Conservation (phyloP, 2,329 filamentous ascomycete species). For the Didymella arachidicola region DNA sequence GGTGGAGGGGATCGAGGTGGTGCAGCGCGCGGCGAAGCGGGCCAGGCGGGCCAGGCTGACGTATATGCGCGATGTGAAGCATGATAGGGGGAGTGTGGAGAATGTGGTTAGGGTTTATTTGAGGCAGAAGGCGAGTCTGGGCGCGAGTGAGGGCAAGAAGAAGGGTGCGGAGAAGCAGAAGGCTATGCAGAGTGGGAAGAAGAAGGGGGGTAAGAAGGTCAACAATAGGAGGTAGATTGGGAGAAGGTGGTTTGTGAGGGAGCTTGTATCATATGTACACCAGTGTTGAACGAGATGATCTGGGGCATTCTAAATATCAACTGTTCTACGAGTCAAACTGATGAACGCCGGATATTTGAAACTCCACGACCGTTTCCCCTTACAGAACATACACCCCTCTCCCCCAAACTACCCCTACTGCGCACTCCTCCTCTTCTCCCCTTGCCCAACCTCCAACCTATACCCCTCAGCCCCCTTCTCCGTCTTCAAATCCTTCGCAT, state of each 20-base stretch:
- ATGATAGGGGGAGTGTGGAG: slow-evolving; percentile 51
- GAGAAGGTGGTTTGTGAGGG: background rate
- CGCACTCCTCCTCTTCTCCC: slow-evolving; percentile 37
- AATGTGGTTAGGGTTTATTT: slow-evolving; percentile 49
- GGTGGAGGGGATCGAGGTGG: slow-evolving; percentile 89
- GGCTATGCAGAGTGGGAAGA: slow-evolving; percentile 38
- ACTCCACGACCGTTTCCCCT: background rate
- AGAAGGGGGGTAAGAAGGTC: slow-evolving; percentile 39
- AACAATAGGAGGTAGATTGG: slow-evolving; percentile 34
- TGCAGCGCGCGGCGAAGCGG: slow-evolving; percentile 84
- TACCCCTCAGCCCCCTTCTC: slow-evolving; percentile 60
- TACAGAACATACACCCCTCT: background rate
- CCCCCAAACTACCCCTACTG: background rate
- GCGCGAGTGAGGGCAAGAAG: slow-evolving; percentile 43
- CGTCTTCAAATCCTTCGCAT: slow-evolving; percentile 57
- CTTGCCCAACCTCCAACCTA: slow-evolving; percentile 51
- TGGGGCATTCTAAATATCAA: background rate
- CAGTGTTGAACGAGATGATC: slow-evolving; percentile 1
- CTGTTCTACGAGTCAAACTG: background rate
- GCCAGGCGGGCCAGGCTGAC: slow-evolving; percentile 86
- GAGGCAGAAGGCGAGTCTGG: slow-evolving; percentile 49
- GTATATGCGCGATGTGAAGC: slow-evolving; percentile 73
- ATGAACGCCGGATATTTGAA: background rate
- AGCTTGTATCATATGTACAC: slow-evolving; percentile 4
- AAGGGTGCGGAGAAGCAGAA: slow-evolving; percentile 31